These are phyloP conservation scores for Neurospora sublineolata DNA, from an alignment of 495 filamentous ascomycete species.

Conservation along the genomic window DNA sequence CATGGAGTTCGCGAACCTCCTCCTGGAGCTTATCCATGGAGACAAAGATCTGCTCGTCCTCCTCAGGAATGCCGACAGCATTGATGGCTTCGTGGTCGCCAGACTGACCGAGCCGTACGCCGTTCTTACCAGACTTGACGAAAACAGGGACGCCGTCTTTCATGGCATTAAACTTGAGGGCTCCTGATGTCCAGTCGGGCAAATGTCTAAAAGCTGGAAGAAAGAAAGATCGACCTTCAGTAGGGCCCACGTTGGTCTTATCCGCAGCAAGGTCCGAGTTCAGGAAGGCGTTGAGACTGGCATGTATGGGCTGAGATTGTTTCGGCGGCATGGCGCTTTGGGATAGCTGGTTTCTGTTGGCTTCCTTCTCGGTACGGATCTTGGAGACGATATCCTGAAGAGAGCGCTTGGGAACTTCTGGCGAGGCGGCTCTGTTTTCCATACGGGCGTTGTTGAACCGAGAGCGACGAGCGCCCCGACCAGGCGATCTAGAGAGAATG, in stretches of 20 bases:
- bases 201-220: slow-evolving; percentile 34
- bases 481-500: slow-evolving; percentile 21
- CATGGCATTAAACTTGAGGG: slow-evolving; percentile 31
- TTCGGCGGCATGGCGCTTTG: slow-evolving; percentile 13
- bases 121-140: slow-evolving; percentile 21
- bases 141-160: slow-evolving; percentile 37
- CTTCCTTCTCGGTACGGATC: slow-evolving; percentile 18
- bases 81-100: slow-evolving; percentile 29
- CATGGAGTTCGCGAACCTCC: slow-evolving; percentile 36
- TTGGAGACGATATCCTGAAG: slow-evolving; percentile 24
- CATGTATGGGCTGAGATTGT: slow-evolving; percentile 4
- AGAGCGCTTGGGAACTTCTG: slow-evolving; percentile 14
- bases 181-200: slow-evolving; percentile 35
- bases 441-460: slow-evolving; percentile 12
- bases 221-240: slow-evolving; percentile 32
- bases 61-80: slow-evolving; percentile 27
- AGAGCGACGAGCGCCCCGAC: slow-evolving; percentile 12
- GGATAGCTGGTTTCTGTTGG: slow-evolving; percentile 1
- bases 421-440: slow-evolving; percentile 3
- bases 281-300: not conserved
- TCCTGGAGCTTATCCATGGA: slow-evolving; percentile 45
- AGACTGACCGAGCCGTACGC: slow-evolving; percentile 13
- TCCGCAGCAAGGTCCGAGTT: slow-evolving; percentile 5
- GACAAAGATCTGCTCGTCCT: slow-evolving; percentile 40
- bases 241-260: slow-evolving; percentile 22